Evolutionary conservation across 2,329 filamentous ascomycete genomes (phyloP).

Genomic region (Exophiala mesophila): DNA sequence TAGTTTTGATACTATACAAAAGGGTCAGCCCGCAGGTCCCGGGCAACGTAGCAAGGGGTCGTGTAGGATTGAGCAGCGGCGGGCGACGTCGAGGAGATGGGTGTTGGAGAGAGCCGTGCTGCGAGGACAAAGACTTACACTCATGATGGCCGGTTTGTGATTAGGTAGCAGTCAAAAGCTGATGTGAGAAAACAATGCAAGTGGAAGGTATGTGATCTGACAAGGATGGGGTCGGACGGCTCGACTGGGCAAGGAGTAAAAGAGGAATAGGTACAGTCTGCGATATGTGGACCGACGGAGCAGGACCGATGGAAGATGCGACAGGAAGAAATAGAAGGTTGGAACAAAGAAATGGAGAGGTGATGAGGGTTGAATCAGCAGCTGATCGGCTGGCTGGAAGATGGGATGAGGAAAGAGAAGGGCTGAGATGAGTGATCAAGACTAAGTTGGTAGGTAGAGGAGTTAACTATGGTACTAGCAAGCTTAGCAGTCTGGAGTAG

Average conservation of each 20-base stretch:
- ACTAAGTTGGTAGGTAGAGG: background rate
- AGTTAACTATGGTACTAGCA: no score
- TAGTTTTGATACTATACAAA: conserved; percentile 15
- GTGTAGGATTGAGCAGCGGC: no score
- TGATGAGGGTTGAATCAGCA: conserved; percentile 9
- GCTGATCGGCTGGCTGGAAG: conserved; percentile 12
- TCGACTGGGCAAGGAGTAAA: background rate
- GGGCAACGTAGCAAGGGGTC: conserved; percentile 6
- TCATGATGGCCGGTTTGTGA: conserved; percentile 15
- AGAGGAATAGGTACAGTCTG: conserved; percentile 1
- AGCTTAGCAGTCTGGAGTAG: no score
- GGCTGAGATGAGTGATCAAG: conserved; percentile 19
- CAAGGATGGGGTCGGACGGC: background rate
- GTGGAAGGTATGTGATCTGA: background rate
- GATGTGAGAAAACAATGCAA: background rate
- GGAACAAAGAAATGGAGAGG: conserved; percentile 3
- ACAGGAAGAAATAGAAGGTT: conserved; percentile 13
- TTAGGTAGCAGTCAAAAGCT: conserved; percentile 4
- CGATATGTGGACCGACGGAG: background rate
- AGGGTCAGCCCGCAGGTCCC: conserved; percentile 6
- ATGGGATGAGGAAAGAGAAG: conserved; percentile 7
- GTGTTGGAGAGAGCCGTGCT: no score
- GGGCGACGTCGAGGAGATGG: no score
- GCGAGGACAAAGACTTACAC: conserved; percentile 12
- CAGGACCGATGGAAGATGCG: conserved; percentile 7